Conservation (phyloP, 2,329 filamentous ascomycete species). For the Torrubiellomyces zombiae region DNA sequence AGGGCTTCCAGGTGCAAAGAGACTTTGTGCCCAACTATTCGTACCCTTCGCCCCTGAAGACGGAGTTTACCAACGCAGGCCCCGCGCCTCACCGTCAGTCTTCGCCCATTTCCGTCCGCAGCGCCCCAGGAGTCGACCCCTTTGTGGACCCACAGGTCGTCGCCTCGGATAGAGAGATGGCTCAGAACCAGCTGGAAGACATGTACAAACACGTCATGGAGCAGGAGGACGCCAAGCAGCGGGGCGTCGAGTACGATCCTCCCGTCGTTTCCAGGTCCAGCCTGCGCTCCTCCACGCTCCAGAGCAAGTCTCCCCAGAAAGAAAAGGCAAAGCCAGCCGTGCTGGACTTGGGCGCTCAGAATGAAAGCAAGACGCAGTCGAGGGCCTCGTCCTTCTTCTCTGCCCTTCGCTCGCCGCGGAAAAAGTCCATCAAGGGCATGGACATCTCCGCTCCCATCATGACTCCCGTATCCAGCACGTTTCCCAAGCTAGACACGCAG, state of each 20-base stretch:
- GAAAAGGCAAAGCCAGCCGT: slow-evolving; percentile 30
- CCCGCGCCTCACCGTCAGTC: slow-evolving; percentile 26
- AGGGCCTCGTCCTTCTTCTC: slow-evolving; percentile 42
- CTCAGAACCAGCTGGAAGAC: slow-evolving; percentile 71
- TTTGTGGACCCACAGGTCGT: slow-evolving; percentile 66
- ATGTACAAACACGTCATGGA: slow-evolving; percentile 88
- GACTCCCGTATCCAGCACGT: slow-evolving; percentile 44
- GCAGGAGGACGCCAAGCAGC: slow-evolving; percentile 55
- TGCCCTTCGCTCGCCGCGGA: slow-evolving; percentile 42
- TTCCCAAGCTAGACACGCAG: slow-evolving; percentile 35
- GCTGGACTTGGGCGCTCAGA: slow-evolving; percentile 27
- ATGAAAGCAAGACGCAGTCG: slow-evolving; percentile 35
- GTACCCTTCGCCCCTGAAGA: slow-evolving; percentile 26
- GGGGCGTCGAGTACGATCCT: slow-evolving; percentile 30
- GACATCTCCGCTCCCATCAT: slow-evolving; percentile 49
- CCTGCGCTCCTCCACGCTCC: slow-evolving; percentile 11
- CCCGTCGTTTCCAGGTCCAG: slow-evolving; percentile 17
- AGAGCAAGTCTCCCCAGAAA: slow-evolving; percentile 22
- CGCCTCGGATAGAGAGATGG: slow-evolving; percentile 54
- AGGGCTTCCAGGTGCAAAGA: slow-evolving; percentile 1
- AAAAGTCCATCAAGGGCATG: slow-evolving; percentile 33
- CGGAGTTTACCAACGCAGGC: slow-evolving; percentile 11
- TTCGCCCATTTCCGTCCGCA: slow-evolving; percentile 27
- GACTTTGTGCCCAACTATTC: slow-evolving; percentile 28
- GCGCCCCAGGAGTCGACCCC: slow-evolving; percentile 42